Percentiles rank a stretch among this genome's conserved stretches.
Evolutionary conservation across 768 basidiomycete genomes (phyloP).

Genomic region (Russula griseocarnosa): DNA sequence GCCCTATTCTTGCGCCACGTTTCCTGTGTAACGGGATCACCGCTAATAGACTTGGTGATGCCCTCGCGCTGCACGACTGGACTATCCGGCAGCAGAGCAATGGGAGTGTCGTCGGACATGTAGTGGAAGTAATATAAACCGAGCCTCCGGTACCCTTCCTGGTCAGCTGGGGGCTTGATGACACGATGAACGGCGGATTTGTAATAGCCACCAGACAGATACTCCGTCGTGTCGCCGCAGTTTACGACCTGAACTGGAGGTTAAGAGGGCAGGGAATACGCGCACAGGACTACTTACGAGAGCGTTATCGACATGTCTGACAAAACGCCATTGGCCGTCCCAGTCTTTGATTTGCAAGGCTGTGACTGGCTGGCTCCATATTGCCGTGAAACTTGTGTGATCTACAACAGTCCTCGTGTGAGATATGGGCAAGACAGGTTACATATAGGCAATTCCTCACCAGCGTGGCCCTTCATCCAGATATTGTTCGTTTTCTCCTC

Average conservation of each 20-base stretch:
- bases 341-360: slow-evolving; percentile 38
- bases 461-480: slow-evolving; percentile 41
- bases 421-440: not conserved
- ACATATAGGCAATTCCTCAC: slow-evolving; percentile 22
- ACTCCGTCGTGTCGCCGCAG: slow-evolving; percentile 37
- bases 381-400: slow-evolving; percentile 36
- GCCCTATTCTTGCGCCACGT: slow-evolving; percentile 35
- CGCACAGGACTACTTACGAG: slow-evolving; percentile 31
- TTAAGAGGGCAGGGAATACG: not conserved
- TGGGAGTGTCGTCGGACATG: slow-evolving; percentile 34
- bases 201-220: slow-evolving; percentile 38
- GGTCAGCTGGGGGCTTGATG: slow-evolving; percentile 37
- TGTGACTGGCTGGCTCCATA: slow-evolving; percentile 40
- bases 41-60: slow-evolving; percentile 31
- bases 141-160: slow-evolving; percentile 36
- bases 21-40: slow-evolving; percentile 34
- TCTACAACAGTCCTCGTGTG: slow-evolving; percentile 28
- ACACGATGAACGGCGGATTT: slow-evolving; percentile 40
- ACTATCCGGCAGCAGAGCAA: slow-evolving; percentile 33
- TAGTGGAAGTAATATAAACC: slow-evolving; percentile 39
- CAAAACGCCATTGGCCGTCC: slow-evolving; percentile 39
- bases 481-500: slow-evolving; percentile 34
- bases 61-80: slow-evolving; percentile 37
- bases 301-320: slow-evolving; percentile 38
- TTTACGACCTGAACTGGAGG: slow-evolving; percentile 38